Evolutionary conservation across 805 yeast species (phyloP), one percentile per base, ranked within the genome.

Genomic region (Candida multigemmis): DNA sequence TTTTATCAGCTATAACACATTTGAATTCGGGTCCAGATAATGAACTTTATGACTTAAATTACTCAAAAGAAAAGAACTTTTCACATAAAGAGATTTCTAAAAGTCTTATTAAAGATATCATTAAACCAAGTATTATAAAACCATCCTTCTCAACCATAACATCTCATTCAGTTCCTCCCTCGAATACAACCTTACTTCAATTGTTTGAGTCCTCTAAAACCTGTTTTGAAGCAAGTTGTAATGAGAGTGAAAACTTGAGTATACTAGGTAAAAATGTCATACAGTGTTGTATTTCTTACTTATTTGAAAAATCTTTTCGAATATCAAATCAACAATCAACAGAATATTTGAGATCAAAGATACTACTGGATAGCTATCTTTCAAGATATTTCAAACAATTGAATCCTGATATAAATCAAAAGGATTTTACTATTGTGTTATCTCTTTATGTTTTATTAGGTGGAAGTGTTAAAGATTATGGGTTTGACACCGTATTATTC

Each of bases 401-500:
- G 24, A 79, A 69, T 28, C 50, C 59, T 3, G 48, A 53, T 6
- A 29, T 48, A 2, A 58, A 41, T 21, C 47, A n/a, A 21, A 53
- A 18, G 48, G 76, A 73, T 32, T 68, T 59, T 14, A 63, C 68
- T 16, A 77, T 79, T 0, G 57, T 68, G 0, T 62, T 72, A 27
- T 53, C 81, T 4, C 54, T 80, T 24, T 66, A 66, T 38, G 69
- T 75, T 20, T 44, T 78, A 14, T 44, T 81, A 12, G 93, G 91
- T 2, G 76, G 79, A 7, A 68, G 84, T 34, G 66, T 79, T 19
- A 77, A 74, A 35, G 94, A 83, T 49, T 83, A 77, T 55, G 93
- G 94, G 1, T 83, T 83, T 46, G 86, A 84, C 41, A 46, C 65
- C 3, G 63, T 77, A n/a, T 53, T 80, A 31, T 65, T 65, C 32